A percentile compares a stretch with the other conserved stretches of the same genome.
Evolutionary conservation across 140 eudicot genomes (phyloP).

Genomic region (Bidens hawaiensis): DNA sequence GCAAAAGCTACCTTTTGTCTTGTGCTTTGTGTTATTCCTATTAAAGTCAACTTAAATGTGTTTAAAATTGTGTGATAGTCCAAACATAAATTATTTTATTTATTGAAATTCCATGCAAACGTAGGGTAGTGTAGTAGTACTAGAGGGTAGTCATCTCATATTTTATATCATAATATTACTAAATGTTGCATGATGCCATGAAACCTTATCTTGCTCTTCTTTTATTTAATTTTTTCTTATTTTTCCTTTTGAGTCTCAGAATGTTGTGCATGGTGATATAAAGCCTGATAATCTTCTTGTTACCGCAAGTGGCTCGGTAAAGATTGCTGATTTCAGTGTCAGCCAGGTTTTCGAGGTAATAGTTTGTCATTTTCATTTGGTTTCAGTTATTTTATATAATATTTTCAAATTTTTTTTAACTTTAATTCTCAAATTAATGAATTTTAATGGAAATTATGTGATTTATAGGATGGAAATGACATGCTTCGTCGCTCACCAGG

Average conservation of each 20-base stretch:
- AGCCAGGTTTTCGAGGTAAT: conserved; percentile 98
- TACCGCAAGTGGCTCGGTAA: conserved; percentile 70
- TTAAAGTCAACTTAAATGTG: not conserved
- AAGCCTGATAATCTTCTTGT: conserved; percentile 93
- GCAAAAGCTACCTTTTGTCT: not conserved
- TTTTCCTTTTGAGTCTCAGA: conserved; percentile 36
- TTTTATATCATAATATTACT: not conserved
- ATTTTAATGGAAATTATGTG: not conserved
- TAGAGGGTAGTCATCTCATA: not conserved
- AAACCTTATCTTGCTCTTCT: not conserved
- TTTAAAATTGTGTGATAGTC: not conserved
- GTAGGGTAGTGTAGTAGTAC: conserved; percentile 2
- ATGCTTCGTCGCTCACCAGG: conserved; percentile 97
- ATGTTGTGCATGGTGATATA: conserved; percentile 90
- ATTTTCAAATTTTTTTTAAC: not conserved
- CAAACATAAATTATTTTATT: not conserved
- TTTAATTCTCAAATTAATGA: not conserved
- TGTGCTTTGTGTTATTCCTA: conserved; percentile 1
- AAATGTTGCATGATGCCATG: not conserved
- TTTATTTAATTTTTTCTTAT: not conserved
- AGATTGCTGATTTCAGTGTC: conserved; percentile 92
- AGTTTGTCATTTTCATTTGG: conserved; percentile 4
- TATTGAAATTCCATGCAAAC: not conserved
- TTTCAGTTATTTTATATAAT: not conserved
- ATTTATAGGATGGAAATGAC: conserved; percentile 61